Percentiles rank a stretch among this genome's conserved stretches.
phyloP scores from a whole-genome alignment of 441 rosid species.

The Syzygium syzygioides region DNA sequence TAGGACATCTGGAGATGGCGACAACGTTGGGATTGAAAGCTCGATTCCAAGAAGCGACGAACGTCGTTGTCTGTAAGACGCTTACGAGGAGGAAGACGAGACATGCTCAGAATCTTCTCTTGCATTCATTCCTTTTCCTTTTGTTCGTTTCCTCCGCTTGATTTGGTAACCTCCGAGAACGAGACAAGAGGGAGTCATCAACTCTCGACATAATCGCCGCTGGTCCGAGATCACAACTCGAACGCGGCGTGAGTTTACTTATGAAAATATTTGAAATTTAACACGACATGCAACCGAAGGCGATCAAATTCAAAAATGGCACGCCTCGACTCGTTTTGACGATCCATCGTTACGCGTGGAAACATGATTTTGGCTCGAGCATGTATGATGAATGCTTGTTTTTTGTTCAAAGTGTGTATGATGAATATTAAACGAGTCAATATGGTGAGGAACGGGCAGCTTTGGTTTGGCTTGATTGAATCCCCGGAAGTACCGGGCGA shows the following conservation, averaged over 20 bases:
- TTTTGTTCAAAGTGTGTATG: not conserved
- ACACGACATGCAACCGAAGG: not conserved
- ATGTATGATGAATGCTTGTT: too few relatives aligned
- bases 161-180: not conserved
- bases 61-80: not conserved
- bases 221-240: not conserved
- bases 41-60: not conserved
- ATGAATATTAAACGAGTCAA: not conserved
- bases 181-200: not conserved
- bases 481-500: not conserved
- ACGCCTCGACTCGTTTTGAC: not conserved
- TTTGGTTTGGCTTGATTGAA: not conserved
- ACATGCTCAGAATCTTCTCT: not conserved
- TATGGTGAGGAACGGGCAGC: not conserved
- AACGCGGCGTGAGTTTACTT: not conserved
- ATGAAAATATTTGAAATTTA: not conserved
- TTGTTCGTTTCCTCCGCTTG: not conserved
- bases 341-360: not conserved
- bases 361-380: not conserved
- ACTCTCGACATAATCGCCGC: not conserved
- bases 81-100: not conserved
- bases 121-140: not conserved
- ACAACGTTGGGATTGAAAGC: not conserved
- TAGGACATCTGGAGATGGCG: not conserved
- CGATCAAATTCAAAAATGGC: not conserved